Percentiles rank a stretch among this genome's conserved stretches.
Conservation (phyloP, 495 filamentous ascomycete genomes). For the Talaromyces borbonicus region DNA sequence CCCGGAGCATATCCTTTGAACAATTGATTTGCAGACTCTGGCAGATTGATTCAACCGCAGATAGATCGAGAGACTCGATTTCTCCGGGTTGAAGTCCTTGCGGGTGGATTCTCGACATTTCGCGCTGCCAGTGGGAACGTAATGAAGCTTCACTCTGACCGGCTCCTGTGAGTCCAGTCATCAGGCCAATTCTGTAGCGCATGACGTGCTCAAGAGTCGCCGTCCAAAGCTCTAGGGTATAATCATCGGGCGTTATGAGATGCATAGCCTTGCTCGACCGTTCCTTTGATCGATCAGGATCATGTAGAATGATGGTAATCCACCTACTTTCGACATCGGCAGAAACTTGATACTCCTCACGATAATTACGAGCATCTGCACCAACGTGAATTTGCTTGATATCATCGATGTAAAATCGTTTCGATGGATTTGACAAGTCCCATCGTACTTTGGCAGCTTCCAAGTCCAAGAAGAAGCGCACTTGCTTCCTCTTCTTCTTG, state of each 20-base stretch:
- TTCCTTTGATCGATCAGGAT: slow-evolving; percentile 56
- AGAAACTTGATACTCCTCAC: slow-evolving; percentile 66
- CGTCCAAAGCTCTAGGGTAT: slow-evolving; percentile 67
- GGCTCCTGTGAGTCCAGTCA: slow-evolving; percentile 72
- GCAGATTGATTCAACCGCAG: slow-evolving; percentile 71
- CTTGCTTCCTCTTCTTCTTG: slow-evolving; percentile 64
- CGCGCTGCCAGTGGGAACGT: slow-evolving; percentile 72
- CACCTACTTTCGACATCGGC: slow-evolving; percentile 56
- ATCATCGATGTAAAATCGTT: slow-evolving; percentile 87
- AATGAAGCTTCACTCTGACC: slow-evolving; percentile 66
- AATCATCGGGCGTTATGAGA: slow-evolving; percentile 62
- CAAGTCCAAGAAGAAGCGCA: slow-evolving; percentile 68
- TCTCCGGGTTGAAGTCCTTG: slow-evolving; percentile 43
- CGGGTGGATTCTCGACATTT: slow-evolving; percentile 62
- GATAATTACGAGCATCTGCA: slow-evolving; percentile 78
- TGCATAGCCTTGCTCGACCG: slow-evolving; percentile 69
- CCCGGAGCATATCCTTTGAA: slow-evolving; percentile 58
- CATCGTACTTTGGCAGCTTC: slow-evolving; percentile 78
- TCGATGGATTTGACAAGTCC: slow-evolving; percentile 68
- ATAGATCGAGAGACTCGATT: slow-evolving; percentile 62
- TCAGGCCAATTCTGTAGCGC: slow-evolving; percentile 75
- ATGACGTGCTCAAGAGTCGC: slow-evolving; percentile 68
- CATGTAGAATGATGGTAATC: slow-evolving; percentile 80
- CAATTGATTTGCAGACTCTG: slow-evolving; percentile 83
- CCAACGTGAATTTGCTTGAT: slow-evolving; percentile 82